These are phyloP conservation scores for Scolecobasidium constrictum DNA, from an alignment of 2,329 filamentous ascomycete genomes.

Conservation along the genomic window DNA sequence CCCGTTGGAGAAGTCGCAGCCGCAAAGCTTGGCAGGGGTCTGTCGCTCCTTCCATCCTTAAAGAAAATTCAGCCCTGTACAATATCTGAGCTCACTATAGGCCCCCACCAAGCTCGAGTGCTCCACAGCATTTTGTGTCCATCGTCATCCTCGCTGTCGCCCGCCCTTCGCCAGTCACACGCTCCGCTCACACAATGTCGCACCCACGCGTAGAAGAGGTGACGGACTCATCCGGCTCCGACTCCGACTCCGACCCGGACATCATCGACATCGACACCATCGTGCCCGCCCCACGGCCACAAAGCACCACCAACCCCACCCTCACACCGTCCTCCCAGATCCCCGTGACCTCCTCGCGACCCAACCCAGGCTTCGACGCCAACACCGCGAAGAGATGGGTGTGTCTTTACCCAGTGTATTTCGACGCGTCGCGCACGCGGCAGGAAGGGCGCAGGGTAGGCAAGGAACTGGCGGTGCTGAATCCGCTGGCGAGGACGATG, in stretches of 20 bases:
- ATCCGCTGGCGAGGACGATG: constrained; percentile 83
- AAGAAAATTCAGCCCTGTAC: too few species aligned
- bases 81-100: too few species aligned
- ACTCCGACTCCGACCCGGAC: constrained; percentile 57
- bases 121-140: too few species aligned
- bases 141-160: too few species aligned
- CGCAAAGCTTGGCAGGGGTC: too few species aligned
- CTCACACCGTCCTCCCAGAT: constrained; percentile 28
- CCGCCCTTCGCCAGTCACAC: too few species aligned
- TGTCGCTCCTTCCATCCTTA: too few species aligned
- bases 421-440: constrained; percentile 65
- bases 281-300: constrained; percentile 46
- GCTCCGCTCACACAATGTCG: too few species aligned
- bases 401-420: constrained; percentile 92
- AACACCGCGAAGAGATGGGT: constrained; percentile 58
- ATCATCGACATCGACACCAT: constrained; percentile 71
- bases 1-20: too few species aligned
- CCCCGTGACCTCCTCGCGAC: constrained; percentile 23
- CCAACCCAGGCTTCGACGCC: constrained; percentile 20
- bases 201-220: constrained; percentile 87
- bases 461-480: constrained; percentile 59
- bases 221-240: constrained; percentile 69
- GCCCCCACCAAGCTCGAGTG: too few species aligned
- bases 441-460: constrained; percentile 74
- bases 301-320: constrained; percentile 16